Evolutionary conservation across 805 yeast species (phyloP), one percentile per base, ranked within the genome.

Genomic region (Hanseniaspora hatyaiensis): DNA sequence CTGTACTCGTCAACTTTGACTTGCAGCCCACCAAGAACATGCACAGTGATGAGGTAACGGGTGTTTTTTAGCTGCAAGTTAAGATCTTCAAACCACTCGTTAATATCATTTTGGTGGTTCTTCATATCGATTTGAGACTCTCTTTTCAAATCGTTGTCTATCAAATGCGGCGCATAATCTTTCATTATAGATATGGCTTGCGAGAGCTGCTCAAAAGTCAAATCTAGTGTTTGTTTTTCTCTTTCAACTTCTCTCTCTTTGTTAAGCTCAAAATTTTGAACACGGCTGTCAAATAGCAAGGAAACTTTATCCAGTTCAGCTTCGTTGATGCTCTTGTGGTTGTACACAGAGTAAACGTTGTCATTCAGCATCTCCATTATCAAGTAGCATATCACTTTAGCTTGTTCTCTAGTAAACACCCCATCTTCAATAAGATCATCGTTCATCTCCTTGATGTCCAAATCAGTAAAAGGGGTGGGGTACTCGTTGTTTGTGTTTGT

Each of bases 241-340:
- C 69, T 66, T 52, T 81, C 87, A 53, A 96, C 67, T 26, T 81
- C 73, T 34, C 79, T 72, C 34, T 80, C 77, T 20, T 87, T 75
- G 55, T 87, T 95, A 38, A 82, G 84, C 41, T 81, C 65, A 31
- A 89, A 64, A 61, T 89, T 97, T 47, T 88, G 80, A 52, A 85
- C 85, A 0, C 96, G 95, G 28, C 96, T 94, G 59, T 87, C 89
- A 61, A 86, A 88, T 12, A 92, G 65, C 59, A 89, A 92, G 19
- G 77, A 73, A 56, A 89, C 96, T 57, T 88, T 89, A 53, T 88
- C 95, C 13, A 86, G 65, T 54, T 86, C 95, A 52, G 77, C 76
- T 23, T 64, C 64, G 19, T 59, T 56, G 33, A 63, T 47, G 50
- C 54, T 62, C 18, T 49, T 53, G 5, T 54, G 54, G 41, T 62